phyloP scores from a whole-genome alignment of 1,284 basidiomycete species.

The Entoloma clypeatum region DNA sequence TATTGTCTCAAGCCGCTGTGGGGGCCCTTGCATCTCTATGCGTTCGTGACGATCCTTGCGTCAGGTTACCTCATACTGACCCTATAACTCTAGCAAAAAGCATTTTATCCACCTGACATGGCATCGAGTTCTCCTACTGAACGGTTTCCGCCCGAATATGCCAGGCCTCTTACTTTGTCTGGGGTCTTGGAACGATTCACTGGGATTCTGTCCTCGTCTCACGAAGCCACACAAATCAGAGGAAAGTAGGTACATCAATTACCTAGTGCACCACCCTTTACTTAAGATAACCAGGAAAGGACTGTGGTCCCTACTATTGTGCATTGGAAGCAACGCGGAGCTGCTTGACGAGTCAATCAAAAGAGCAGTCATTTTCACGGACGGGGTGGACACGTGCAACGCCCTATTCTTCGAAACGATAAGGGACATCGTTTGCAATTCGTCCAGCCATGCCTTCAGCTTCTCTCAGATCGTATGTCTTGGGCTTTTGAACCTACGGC shows the following conservation, averaged over 20 bases:
- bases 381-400: slow-evolving; percentile 51
- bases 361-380: slow-evolving; percentile 64
- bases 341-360: slow-evolving; percentile 71
- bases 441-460: slow-evolving; percentile 57
- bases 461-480: slow-evolving; percentile 80
- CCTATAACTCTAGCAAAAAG: slow-evolving; percentile 52
- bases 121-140: slow-evolving; percentile 63
- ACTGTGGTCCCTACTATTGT: slow-evolving; percentile 65
- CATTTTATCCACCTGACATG: slow-evolving; percentile 63
- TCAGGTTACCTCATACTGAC: slow-evolving; percentile 7
- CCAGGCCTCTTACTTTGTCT: slow-evolving; percentile 49
- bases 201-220: slow-evolving; percentile 61
- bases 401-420: slow-evolving; percentile 79
- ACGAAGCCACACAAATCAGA: slow-evolving; percentile 44
- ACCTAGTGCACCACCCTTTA: neutral
- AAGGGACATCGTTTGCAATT: slow-evolving; percentile 66
- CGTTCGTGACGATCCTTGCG: slow-evolving; percentile 44
- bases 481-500: slow-evolving; percentile 82
- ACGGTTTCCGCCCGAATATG: slow-evolving; percentile 42
- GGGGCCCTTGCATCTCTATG: slow-evolving; percentile 85
- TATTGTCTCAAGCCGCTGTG: slow-evolving; percentile 74
- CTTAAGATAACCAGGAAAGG: slow-evolving; percentile 58
- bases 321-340: slow-evolving; percentile 55
- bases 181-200: slow-evolving; percentile 61
- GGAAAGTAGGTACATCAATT: slow-evolving; percentile 53